A percentile compares a stretch with the other conserved stretches of the same genome.
Evolutionary conservation across 108 stramenopile genomes (phyloP).

Genomic region (Bacterosira constricta): DNA sequence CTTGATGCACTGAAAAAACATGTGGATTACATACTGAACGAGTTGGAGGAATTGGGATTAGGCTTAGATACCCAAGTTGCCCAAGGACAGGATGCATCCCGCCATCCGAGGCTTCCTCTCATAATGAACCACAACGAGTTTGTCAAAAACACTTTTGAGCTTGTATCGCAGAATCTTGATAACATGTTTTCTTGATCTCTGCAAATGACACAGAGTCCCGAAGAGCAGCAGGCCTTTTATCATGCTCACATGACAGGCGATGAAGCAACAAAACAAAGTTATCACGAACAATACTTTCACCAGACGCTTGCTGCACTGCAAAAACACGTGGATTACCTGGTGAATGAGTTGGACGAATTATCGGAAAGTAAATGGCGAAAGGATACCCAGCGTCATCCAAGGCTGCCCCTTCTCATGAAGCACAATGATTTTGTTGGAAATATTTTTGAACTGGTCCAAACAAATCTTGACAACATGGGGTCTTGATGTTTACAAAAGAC

Average conservation of each 20-base stretch:
- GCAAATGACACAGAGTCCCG: background rate
- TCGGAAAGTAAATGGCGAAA: constrained; percentile 27
- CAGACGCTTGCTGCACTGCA: constrained; percentile 38
- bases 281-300: constrained; percentile 52
- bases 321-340: constrained; percentile 50
- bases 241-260: constrained; percentile 50
- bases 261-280: constrained; percentile 43
- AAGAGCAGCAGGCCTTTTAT: constrained; percentile 32
- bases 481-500: too few species aligned
- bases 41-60: constrained; percentile 44
- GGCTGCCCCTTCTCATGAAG: constrained; percentile 24
- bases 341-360: constrained; percentile 46
- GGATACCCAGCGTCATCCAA: constrained; percentile 40
- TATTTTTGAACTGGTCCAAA: constrained; percentile 21
- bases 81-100: constrained; percentile 25
- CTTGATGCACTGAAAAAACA: constrained; percentile 33
- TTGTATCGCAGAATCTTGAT: constrained; percentile 39
- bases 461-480: constrained; percentile 12
- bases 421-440: constrained; percentile 41
- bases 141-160: constrained; percentile 37
- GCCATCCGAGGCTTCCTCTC: constrained; percentile 46
- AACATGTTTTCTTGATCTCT: constrained; percentile 1
- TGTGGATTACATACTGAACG: constrained; percentile 42
- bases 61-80: constrained; percentile 14
- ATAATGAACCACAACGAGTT: constrained; percentile 55